A percentile compares a stretch with the other conserved stretches of the same genome.
These are phyloP conservation scores for Candida ponderosae DNA, from an alignment of 805 yeast species.

Conservation along the genomic window DNA sequence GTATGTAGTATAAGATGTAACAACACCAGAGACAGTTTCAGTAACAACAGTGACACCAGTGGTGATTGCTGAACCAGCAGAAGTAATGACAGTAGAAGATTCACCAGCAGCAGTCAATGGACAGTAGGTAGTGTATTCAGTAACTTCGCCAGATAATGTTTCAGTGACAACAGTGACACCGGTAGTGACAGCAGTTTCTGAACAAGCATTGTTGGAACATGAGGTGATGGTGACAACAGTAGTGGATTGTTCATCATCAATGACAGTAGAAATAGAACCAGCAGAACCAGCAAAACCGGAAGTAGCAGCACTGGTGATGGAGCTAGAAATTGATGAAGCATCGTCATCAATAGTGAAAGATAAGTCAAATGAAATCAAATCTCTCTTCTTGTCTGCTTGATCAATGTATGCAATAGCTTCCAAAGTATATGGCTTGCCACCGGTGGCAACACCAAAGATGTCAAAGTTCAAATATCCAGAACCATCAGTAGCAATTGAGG, in stretches of 20 bases:
- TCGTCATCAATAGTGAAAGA: not conserved
- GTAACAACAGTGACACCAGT: not conserved
- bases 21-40: conserved; percentile 15
- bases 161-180: conserved; percentile 9
- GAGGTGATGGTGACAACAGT: conserved; percentile 7
- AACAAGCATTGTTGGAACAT: conserved; percentile 8
- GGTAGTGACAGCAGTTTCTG: conserved; percentile 7
- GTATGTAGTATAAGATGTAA: conserved; percentile 25
- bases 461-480: too few species aligned
- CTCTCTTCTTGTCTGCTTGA: too few species aligned
- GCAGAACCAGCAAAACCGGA: not conserved
- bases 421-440: too few species aligned
- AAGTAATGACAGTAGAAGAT: not conserved
- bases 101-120: conserved; percentile 1
- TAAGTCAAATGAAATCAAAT: too few species aligned
- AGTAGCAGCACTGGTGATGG: not conserved
- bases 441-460: too few species aligned
- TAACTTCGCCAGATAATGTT: conserved; percentile 2
- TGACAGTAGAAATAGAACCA: not conserved
- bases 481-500: too few species aligned
- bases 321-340: not conserved
- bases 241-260: not conserved
- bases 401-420: too few species aligned
- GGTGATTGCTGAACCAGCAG: not conserved
- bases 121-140: conserved; percentile 1